Base-by-base conservation (phyloP, 2,329 filamentous ascomycete species). In the Harringtonia aguacate region DNA sequence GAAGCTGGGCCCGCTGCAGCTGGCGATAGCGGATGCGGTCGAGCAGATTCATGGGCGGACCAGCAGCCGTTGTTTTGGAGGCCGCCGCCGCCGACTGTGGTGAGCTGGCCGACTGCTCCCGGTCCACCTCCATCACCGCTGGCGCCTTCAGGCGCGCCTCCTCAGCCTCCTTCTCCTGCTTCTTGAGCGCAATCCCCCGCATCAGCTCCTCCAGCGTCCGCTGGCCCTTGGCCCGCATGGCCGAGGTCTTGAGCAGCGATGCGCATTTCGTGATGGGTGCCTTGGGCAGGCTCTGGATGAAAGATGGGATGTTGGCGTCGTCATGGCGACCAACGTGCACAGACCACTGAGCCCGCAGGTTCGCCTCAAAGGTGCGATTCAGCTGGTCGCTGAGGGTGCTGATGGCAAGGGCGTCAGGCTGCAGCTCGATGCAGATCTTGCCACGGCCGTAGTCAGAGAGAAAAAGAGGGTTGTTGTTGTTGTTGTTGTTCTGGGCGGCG, bases 1-100 rank as follows among this genome's bases (percentile, higher is more conserved):
- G 57, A 48, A 65, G 55, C 58, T 73, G 58, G 9, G 46, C 24
- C 1, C 50, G 49, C 58, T 74, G 68, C 52, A 72, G 61, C 52
- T 84, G 76, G 65, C 90, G 90, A 44, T 73, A 69, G 50, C 83
- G 80, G 50, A 94, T 75, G 39, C 84, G 81, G 59, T 89, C 84
- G 46, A 92, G 70, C 21, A 94, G 75, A 43, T 76, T 77, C 66
- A 83, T 79, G 63, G 79, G 43, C 1, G 39, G 7, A 2, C 30
- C 33, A 6, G 38, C 21, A n/a, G n/a, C n/a, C n/a, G n/a, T n/a
- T 8, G 21, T 5, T 12, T 24, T 35, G n/a, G 20, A 8, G 4
- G 43, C 21, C 17, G 34, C 43, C 5, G 36, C 15, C 22, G 33
- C n/a, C n/a, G n/a, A n/a, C 15, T 29, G 8, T 3, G 20, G 1